Evolutionary conservation across 1,284 basidiomycete genomes (phyloP), one percentile per base, ranked within the genome.

Genomic region (Phellinidium pouzarii): DNA sequence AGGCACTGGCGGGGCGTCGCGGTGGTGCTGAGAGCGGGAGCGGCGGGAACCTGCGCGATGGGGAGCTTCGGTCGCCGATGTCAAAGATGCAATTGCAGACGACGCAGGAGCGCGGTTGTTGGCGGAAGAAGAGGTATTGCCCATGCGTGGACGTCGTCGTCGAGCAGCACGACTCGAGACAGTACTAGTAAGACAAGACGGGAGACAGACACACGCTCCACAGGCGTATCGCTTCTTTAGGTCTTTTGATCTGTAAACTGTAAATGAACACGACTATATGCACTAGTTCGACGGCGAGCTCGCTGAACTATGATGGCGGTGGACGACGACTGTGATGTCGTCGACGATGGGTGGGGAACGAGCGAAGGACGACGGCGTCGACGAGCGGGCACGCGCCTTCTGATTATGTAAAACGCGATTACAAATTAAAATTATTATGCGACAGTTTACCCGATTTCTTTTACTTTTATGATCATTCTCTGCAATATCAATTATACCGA

Each of bases 51-150:
- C 14, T n/a, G 53, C 19, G 25, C 53, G 53, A 34, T 34, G 36
- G n/a, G 41, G 53, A 7, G 48, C 8, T 14, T 50, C 53, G 14
- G 40, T n/a, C 37, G 20, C 47, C 12, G 44, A 47, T n/a, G 36
- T 11, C 3, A 42, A 22, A 14, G 43, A 41, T 14, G 37, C 23
- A 2, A 36, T 22, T 8, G 36, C 14, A 20, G 46, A 31, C n/a
- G n/a, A n/a, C 47, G 54, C 51, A 38, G 54, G 38, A 8, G 41
- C 40, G 46, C 49, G 51, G 46, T 48, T 52, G 17, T 44, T 44
- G 43, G 46, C 46, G 51, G 55, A 44, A 29, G 55, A 57, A 7
- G 55, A 57, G 36, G 55, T 53, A 48, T 57, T 57, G 44, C 55
- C 55, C 55, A 57, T 57, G 27, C 49, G 31, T 34, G 31, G 31